Conservation (phyloP, 225 moss, liverwort and hornwort species). For the Marchantia paleacea region DNA sequence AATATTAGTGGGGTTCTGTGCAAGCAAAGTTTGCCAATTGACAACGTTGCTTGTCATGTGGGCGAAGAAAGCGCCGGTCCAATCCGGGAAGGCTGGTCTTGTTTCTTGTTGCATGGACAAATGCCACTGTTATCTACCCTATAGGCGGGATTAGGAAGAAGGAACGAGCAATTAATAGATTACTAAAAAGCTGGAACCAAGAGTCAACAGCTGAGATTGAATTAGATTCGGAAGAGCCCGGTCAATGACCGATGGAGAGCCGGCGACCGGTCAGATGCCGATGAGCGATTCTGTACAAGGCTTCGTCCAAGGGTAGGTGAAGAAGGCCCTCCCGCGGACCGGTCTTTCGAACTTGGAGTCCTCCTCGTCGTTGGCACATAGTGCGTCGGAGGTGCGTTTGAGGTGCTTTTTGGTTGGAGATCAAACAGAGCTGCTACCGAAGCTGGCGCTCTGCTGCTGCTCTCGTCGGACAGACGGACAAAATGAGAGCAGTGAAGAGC, state of each 20-base stretch:
- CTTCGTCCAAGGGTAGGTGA: not conserved
- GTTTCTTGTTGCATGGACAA: too few species aligned
- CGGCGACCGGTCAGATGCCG: not conserved
- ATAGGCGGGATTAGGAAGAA: too few species aligned
- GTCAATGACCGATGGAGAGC: not conserved
- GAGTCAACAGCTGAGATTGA: not conserved
- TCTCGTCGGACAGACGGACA: not conserved
- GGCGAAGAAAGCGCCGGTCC: too few species aligned
- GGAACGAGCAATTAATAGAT: too few species aligned
- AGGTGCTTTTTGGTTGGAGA: not conserved
- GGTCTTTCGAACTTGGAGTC: not conserved
- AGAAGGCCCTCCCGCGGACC: not conserved
- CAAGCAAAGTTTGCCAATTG: too few species aligned
- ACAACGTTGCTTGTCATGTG: too few species aligned
- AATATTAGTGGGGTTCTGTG: too few species aligned
- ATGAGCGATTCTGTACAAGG: not conserved
- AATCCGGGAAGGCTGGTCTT: too few species aligned
- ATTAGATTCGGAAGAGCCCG: not conserved
- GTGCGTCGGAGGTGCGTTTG: not conserved
- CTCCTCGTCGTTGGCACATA: not conserved
- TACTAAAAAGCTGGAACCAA: too few species aligned
- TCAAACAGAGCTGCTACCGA: not conserved
- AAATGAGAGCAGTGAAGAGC: not conserved
- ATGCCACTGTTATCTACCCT: too few species aligned
- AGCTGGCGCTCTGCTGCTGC: conserved; percentile 8